Evolutionary conservation across 441 rosid species (phyloP).

Genomic region (Geranium incanum): DNA sequence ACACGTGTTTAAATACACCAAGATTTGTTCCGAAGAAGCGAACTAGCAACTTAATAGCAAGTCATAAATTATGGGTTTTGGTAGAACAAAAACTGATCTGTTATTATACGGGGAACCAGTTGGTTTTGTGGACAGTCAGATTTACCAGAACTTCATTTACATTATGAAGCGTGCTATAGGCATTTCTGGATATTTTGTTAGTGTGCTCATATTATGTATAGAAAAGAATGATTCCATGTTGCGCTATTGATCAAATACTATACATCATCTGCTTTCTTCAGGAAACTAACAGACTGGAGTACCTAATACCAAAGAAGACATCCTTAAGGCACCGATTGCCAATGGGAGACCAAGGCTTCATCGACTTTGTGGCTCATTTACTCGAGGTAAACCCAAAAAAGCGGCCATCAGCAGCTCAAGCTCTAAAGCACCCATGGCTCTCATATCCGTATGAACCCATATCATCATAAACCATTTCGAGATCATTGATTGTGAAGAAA

Average conservation of each 20-base stretch:
- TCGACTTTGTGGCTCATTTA: constrained; percentile 71
- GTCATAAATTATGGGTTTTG: no score
- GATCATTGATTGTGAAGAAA: not conserved
- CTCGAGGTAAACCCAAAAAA: constrained; percentile 82
- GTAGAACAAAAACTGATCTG: no score
- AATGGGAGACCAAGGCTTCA: constrained; percentile 94
- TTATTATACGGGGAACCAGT: no score
- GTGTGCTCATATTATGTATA: no score
- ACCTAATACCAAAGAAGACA: constrained; percentile 78
- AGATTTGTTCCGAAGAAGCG: not conserved
- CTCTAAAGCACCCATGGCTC: constrained; percentile 88
- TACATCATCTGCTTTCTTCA: constrained; percentile 28
- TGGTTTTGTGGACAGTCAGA: no score
- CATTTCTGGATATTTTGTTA: no score
- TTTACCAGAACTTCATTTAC: no score
- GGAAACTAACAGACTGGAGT: constrained; percentile 77
- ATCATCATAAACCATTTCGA: constrained; percentile 43
- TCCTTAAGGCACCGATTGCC: constrained; percentile 78
- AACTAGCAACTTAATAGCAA: not conserved
- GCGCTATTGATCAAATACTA: not conserved
- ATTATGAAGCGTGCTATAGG: no score
- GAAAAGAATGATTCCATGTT: constrained; percentile 4
- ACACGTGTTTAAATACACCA: not conserved
- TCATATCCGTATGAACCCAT: constrained; percentile 81
- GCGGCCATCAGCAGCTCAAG: constrained; percentile 82